Percentiles rank a stretch among this genome's conserved stretches.
phyloP scores from a whole-genome alignment of 768 basidiomycete genomes.

The Ramaria sp. region DNA sequence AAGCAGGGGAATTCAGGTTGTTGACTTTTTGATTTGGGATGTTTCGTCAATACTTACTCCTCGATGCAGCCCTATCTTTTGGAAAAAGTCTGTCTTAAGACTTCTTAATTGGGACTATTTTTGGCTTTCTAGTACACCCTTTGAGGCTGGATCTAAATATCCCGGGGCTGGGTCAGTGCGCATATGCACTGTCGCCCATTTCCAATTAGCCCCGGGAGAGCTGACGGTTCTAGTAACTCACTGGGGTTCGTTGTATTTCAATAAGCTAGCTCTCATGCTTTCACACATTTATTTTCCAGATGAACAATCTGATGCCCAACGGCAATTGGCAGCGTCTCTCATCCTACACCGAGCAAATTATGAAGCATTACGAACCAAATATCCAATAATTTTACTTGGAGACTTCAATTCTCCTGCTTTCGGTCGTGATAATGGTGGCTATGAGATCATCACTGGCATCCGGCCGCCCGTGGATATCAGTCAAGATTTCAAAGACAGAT shows the following conservation, averaged over 20 bases:
- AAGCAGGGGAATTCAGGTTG: slow-evolving; percentile 41
- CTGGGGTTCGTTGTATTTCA: slow-evolving; percentile 2
- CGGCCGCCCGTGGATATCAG: slow-evolving; percentile 30
- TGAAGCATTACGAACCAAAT: slow-evolving; percentile 29
- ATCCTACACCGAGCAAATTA: slow-evolving; percentile 37
- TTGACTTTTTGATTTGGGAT: neutral
- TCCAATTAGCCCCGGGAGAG: slow-evolving; percentile 18
- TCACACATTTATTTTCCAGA: slow-evolving; percentile 31
- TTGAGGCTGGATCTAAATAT: slow-evolving; percentile 32
- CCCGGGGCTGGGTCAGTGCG: slow-evolving; percentile 40
- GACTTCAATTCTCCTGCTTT: slow-evolving; percentile 44
- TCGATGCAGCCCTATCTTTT: slow-evolving; percentile 39
- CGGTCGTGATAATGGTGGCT: slow-evolving; percentile 37
- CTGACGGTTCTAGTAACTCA: slow-evolving; percentile 8
- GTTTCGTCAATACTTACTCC: neutral
- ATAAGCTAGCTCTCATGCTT: too few species aligned
- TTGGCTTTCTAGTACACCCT: slow-evolving; percentile 46
- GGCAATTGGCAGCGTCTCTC: slow-evolving; percentile 40
- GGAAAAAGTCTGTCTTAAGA: slow-evolving; percentile 33
- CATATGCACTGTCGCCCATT: slow-evolving; percentile 35
- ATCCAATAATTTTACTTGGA: slow-evolving; percentile 37
- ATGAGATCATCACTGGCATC: slow-evolving; percentile 37
- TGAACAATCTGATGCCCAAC: slow-evolving; percentile 39
- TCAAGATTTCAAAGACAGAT: slow-evolving; percentile 31
- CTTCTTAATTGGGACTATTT: slow-evolving; percentile 36